Evolutionary conservation across 371 early-diverging fungal species (phyloP), one percentile per base, ranked within the genome.

Genomic region (Mortierella sp.): DNA sequence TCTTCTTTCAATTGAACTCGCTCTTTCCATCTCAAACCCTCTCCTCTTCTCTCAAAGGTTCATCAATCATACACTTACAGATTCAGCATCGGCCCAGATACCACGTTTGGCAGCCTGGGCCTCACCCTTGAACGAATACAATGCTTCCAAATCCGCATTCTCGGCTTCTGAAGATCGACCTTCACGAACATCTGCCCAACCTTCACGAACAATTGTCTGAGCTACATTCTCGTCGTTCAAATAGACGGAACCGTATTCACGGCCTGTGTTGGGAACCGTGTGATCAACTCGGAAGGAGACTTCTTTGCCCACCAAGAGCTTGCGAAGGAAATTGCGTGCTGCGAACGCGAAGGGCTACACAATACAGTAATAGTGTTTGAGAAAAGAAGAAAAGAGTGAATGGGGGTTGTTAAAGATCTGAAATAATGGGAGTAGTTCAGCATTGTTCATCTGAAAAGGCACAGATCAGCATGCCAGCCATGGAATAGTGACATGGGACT

Each of bases 271-370:
- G 19, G 89, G 84, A 0, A 86, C 85, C 18, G 88, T 91, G 82
- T 96, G 94, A 60, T 95, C 93, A 58, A 95, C 89, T 21, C 89
- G 86, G 86, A 95, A 96, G 62, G 84, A 80, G 50, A 98, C 95
- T 63, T 95, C 93, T 75, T 96, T 96, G 23, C 98, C 98, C 28
- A 96, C 94, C 4, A 96, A 70, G 15, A 94, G 83, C 64, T 90
- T 90, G 64, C 98, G 94, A 70, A 98, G 87, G 74, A 84, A 95
- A 75, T 98, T 96, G 28, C 98, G 93, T 30, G 97, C 84, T 57
- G 89, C 93, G 74, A 93, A 95, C 25, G 96, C 95, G 70, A 92
- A 95, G 12, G 93, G 88, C 95, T 95, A 60, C 3, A 37, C 3
- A 37, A 37, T 52, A 19, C 66, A 26, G 23, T 2, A 29, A 52